A percentile compares a stretch with the other conserved stretches of the same genome.
phyloP scores from a whole-genome alignment of 1,139 yeast species.

The Pichia sp. region DNA sequence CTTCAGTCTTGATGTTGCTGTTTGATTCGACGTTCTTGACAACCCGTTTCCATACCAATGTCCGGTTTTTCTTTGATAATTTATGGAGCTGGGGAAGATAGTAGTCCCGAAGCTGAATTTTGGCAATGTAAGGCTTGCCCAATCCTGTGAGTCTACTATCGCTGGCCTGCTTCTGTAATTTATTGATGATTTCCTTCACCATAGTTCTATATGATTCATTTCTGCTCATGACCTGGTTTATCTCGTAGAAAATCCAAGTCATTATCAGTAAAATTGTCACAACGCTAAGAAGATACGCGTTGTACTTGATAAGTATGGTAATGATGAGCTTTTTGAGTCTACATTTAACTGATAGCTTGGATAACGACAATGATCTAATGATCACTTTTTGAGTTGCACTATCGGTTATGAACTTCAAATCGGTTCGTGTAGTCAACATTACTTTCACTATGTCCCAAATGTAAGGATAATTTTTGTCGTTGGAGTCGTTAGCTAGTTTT shows the following conservation, averaged over 20 bases:
- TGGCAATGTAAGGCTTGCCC: slow-evolving; percentile 53
- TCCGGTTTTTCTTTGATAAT: slow-evolving; percentile 41
- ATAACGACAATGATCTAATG: slow-evolving; percentile 71
- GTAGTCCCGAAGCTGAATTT: slow-evolving; percentile 74
- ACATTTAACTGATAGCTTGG: slow-evolving; percentile 60
- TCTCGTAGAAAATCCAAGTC: slow-evolving; percentile 31
- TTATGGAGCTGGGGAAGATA: slow-evolving; percentile 39
- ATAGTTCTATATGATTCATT: slow-evolving; percentile 37
- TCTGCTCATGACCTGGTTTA: slow-evolving; percentile 30
- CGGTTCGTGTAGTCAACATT: slow-evolving; percentile 35
- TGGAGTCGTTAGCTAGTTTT: slow-evolving; percentile 18
- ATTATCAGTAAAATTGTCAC: slow-evolving; percentile 27
- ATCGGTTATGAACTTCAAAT: slow-evolving; percentile 21
- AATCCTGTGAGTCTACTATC: slow-evolving; percentile 35
- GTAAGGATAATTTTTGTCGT: slow-evolving; percentile 35
- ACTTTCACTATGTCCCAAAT: slow-evolving; percentile 27
- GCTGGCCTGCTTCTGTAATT: slow-evolving; percentile 41
- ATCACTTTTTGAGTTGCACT: slow-evolving; percentile 37
- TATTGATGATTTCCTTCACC: slow-evolving; percentile 44
- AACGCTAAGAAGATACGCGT: slow-evolving; percentile 36
- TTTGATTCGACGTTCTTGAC: slow-evolving; percentile 60
- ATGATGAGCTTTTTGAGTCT: slow-evolving; percentile 53
- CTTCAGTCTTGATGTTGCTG: slow-evolving; percentile 55
- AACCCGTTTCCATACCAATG: slow-evolving; percentile 62
- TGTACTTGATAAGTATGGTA: slow-evolving; percentile 46